Percentiles rank a stretch among this genome's conserved stretches.
Conservation (phyloP, 495 filamentous ascomycete species). For the Penicillium diatomitis region DNA sequence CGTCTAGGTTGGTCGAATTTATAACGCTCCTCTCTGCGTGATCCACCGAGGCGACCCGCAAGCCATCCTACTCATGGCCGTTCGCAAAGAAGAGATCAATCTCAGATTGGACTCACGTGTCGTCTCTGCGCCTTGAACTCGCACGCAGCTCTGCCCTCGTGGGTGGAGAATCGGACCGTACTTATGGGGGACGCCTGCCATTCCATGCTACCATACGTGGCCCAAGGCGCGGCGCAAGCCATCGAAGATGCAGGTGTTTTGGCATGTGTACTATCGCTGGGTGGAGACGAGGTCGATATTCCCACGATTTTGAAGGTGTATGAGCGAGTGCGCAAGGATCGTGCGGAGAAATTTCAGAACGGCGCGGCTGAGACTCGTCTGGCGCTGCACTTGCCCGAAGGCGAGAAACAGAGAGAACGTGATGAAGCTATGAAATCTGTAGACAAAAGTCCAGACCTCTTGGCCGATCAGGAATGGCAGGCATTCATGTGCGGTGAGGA, state of each 20-base stretch:
- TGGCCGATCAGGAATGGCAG: neutral
- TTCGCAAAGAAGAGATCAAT: constrained; percentile 10
- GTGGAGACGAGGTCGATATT: neutral
- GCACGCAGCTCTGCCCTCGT: neutral
- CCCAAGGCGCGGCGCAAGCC: constrained; percentile 3
- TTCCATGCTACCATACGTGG: constrained; percentile 1
- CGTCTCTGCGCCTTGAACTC: constrained; percentile 17
- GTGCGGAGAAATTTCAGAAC: constrained; percentile 7
- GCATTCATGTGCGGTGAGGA: too few relatives aligned
- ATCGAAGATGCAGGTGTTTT: constrained; percentile 3
- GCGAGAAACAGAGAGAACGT: constrained; percentile 5
- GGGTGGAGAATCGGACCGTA: neutral
- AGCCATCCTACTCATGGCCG: constrained; percentile 30
- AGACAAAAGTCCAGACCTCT: constrained; percentile 8
- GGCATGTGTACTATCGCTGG: constrained; percentile 24
- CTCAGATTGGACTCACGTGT: neutral
- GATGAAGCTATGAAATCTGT: constrained; percentile 13
- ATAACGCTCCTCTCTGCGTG: constrained; percentile 44
- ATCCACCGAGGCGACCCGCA: constrained; percentile 49
- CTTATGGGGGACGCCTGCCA: constrained; percentile 4
- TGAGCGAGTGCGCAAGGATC: constrained; percentile 1
- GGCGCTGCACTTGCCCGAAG: constrained; percentile 6
- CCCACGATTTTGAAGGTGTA: constrained; percentile 4
- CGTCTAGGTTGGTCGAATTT: constrained; percentile 17
- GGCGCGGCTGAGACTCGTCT: constrained; percentile 17